These are phyloP conservation scores for Murraya paniculata DNA, from an alignment of 345 rosid species.

Conservation along the genomic window DNA sequence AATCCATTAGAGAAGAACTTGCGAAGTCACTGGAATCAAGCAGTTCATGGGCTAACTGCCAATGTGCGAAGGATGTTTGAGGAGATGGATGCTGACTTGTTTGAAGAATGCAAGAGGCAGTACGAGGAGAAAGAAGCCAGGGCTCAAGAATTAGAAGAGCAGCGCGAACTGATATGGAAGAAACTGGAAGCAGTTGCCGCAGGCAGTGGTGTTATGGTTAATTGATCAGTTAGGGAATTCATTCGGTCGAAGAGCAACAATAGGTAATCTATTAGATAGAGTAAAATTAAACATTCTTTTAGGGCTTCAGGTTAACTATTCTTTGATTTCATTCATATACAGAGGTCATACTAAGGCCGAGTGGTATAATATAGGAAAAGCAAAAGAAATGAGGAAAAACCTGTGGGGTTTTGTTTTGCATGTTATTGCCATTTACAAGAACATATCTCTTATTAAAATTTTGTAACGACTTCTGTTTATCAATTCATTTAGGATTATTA, in stretches of 20 bases:
- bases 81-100: conserved; percentile 40
- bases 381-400: neutral
- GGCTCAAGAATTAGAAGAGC: conserved; percentile 33
- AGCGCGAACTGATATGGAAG: conserved; percentile 42
- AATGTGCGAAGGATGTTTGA: conserved; percentile 51
- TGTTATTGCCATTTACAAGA: neutral
- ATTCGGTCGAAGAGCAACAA: neutral
- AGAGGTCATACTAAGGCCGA: neutral
- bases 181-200: conserved; percentile 43
- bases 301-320: conserved; percentile 1
- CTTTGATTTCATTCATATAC: neutral
- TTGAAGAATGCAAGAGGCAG: conserved; percentile 35
- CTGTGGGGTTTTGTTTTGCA: neutral
- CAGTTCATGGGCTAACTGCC: conserved; percentile 47
- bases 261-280: conserved; percentile 4
- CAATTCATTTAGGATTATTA: neutral
- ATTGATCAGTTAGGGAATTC: conserved; percentile 2
- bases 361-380: neutral
- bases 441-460: neutral
- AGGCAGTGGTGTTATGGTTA: neutral
- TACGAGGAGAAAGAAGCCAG: conserved; percentile 35
- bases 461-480: neutral
- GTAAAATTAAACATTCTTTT: neutral
- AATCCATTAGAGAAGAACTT: conserved; percentile 57
- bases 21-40: conserved; percentile 62